A percentile compares a stretch with the other conserved stretches of the same genome.
phyloP scores from a whole-genome alignment of 305 asterid genomes.

The Fraxinus platypoda region DNA sequence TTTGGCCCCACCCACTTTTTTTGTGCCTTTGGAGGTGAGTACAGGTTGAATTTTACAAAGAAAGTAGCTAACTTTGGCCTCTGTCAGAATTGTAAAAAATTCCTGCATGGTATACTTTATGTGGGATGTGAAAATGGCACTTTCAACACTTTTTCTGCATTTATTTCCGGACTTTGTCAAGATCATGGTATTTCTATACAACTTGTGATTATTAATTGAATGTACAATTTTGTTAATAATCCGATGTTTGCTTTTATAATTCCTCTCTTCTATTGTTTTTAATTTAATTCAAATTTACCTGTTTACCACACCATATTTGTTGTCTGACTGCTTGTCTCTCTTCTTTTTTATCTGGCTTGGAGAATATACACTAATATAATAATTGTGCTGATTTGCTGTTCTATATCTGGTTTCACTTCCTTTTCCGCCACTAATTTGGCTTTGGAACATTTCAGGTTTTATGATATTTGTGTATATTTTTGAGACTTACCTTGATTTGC shows the following conservation, averaged over 20 bases:
- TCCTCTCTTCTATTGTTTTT: neutral
- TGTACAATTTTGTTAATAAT: neutral
- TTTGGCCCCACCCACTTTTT: neutral
- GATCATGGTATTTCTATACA: neutral
- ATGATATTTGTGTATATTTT: constrained; percentile 81
- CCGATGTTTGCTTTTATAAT: neutral
- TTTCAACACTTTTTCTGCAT: neutral
- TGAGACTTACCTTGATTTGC: constrained; percentile 80
- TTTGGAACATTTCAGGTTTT: constrained; percentile 58
- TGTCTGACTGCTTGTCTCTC: neutral
- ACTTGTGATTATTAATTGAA: neutral
- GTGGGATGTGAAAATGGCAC: neutral
- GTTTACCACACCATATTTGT: neutral
- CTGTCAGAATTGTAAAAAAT: neutral
- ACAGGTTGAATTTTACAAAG: neutral
- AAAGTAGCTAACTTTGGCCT: neutral
- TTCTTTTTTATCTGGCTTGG: neutral
- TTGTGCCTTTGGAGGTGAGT: neutral
- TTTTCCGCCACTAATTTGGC: constrained; percentile 18
- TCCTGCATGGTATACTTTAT: neutral
- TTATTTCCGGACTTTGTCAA: neutral
- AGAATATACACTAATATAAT: neutral
- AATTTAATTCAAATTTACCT: neutral
- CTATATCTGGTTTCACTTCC: neutral
- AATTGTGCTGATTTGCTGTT: neutral